These are phyloP conservation scores for Passalora sequoiae DNA, from an alignment of 2,329 filamentous ascomycete genomes.

Conservation along the genomic window DNA sequence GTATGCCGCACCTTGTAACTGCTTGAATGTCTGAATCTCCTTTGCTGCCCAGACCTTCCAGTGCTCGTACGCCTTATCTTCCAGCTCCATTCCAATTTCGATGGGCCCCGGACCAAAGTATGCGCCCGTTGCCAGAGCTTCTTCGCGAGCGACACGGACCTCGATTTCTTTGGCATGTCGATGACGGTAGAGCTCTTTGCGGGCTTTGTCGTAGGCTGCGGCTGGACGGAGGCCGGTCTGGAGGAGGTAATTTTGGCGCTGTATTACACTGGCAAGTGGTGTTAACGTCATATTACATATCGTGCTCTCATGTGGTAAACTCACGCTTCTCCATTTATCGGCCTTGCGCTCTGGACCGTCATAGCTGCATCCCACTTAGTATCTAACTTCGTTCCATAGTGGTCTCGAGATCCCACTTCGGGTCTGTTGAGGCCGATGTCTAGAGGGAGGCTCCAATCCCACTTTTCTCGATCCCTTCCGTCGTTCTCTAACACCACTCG, in stretches of 20 bases:
- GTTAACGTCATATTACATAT: background rate
- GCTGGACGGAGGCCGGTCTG: slow-evolving; percentile 43
- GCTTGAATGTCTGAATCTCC: slow-evolving; percentile 47
- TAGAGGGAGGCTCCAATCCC: slow-evolving; percentile 65
- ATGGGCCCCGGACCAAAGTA: slow-evolving; percentile 76
- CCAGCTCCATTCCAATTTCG: slow-evolving; percentile 74
- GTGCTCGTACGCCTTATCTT: slow-evolving; percentile 70
- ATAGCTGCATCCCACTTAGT: slow-evolving; percentile 31
- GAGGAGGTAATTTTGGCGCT: slow-evolving; percentile 85
- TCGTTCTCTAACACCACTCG: slow-evolving; percentile 78
- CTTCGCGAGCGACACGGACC: slow-evolving; percentile 76
- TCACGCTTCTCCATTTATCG: slow-evolving; percentile 59
- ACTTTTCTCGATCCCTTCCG: slow-evolving; percentile 70
- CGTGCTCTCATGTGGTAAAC: background rate
- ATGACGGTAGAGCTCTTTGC: slow-evolving; percentile 83
- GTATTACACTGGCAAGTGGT: slow-evolving; percentile 65
- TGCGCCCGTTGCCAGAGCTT: slow-evolving; percentile 77
- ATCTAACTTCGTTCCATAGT: slow-evolving; percentile 44
- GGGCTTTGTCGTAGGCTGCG: slow-evolving; percentile 77
- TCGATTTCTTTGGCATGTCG: slow-evolving; percentile 79
- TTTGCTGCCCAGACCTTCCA: slow-evolving; percentile 77
- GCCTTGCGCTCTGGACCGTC: slow-evolving; percentile 67
- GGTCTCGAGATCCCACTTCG: slow-evolving; percentile 10
- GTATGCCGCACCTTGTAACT: slow-evolving; percentile 44
- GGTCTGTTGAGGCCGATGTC: slow-evolving; percentile 25